phyloP scores from a whole-genome alignment of 768 basidiomycete genomes.

The Lentinula lateritia region DNA sequence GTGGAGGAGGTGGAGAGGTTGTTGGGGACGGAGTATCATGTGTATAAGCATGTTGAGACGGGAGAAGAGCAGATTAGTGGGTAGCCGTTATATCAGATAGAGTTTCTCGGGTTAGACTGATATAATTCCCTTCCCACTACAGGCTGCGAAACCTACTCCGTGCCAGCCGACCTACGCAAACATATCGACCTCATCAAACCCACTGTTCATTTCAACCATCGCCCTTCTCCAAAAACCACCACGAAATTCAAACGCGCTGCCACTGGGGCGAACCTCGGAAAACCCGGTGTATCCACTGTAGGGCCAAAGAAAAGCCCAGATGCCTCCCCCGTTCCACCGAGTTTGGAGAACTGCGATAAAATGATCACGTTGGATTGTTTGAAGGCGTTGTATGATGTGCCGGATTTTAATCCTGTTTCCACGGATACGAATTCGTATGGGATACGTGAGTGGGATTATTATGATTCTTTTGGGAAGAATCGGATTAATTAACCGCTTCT shows the following conservation, averaged over 20 bases:
- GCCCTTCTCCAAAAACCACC: not conserved
- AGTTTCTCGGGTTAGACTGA: not conserved
- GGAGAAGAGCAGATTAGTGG: slow-evolving; percentile 32
- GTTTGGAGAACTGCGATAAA: slow-evolving; percentile 26
- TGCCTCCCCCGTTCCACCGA: not conserved
- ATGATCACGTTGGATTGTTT: slow-evolving; percentile 35
- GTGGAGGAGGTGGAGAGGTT: slow-evolving; percentile 38
- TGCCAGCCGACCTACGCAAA: slow-evolving; percentile 29
- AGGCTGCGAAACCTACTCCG: slow-evolving; percentile 34
- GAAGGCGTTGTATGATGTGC: slow-evolving; percentile 30
- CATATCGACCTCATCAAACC: slow-evolving; percentile 41
- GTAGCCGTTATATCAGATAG: not conserved
- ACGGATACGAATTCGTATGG: slow-evolving; percentile 32
- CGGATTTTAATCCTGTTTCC: slow-evolving; percentile 19
- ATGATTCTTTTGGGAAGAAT: not conserved
- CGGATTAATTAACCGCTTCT: not conserved
- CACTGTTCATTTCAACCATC: slow-evolving; percentile 35
- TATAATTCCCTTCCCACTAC: not conserved
- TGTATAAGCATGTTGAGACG: slow-evolving; percentile 29
- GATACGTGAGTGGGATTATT: slow-evolving; percentile 19
- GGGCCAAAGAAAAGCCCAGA: slow-evolving; percentile 17
- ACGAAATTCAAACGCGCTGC: slow-evolving; percentile 8
- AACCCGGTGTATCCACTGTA: slow-evolving; percentile 9
- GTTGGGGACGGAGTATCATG: slow-evolving; percentile 34
- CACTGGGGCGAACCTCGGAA: slow-evolving; percentile 11